These are phyloP conservation scores for Russula sp. DNA, from an alignment of 768 basidiomycete species.

Conservation along the genomic window DNA sequence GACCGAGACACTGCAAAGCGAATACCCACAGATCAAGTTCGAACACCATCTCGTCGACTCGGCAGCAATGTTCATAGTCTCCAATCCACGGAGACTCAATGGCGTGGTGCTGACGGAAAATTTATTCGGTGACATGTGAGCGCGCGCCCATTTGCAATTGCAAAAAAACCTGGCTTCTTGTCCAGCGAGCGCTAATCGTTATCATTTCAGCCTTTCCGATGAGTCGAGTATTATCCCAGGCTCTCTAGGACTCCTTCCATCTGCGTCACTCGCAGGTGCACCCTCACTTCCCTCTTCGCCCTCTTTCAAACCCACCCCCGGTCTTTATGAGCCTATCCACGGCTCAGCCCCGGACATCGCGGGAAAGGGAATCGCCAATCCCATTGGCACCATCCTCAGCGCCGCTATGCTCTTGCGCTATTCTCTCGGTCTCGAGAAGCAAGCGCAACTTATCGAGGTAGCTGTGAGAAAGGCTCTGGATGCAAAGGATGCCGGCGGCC, in stretches of 20 bases:
- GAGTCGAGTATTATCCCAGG: constrained; percentile 97
- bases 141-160: constrained; percentile 16
- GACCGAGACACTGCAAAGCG: constrained; percentile 73
- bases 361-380: constrained; percentile 91
- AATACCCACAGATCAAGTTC: constrained; percentile 84
- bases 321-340: constrained; percentile 97
- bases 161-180: neutral
- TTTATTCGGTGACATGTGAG: constrained; percentile 95
- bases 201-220: constrained; percentile 74
- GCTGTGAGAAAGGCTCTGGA: constrained; percentile 93
- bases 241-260: constrained; percentile 92
- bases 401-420: constrained; percentile 92
- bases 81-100: constrained; percentile 87
- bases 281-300: constrained; percentile 54
- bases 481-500: constrained; percentile 60
- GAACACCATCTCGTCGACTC: constrained; percentile 95
- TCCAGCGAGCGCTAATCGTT: constrained; percentile 17
- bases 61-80: constrained; percentile 92
- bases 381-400: constrained; percentile 92
- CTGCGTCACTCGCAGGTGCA: constrained; percentile 92
- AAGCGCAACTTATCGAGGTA: constrained; percentile 80
- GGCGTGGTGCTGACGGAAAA: constrained; percentile 95
- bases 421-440: constrained; percentile 83
- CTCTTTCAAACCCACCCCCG: constrained; percentile 72
- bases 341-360: constrained; percentile 95